A percentile compares a stretch with the other conserved stretches of the same genome.
phyloP scores from a whole-genome alignment of 257 asterid species.

The Nyctanthes arbortristis region DNA sequence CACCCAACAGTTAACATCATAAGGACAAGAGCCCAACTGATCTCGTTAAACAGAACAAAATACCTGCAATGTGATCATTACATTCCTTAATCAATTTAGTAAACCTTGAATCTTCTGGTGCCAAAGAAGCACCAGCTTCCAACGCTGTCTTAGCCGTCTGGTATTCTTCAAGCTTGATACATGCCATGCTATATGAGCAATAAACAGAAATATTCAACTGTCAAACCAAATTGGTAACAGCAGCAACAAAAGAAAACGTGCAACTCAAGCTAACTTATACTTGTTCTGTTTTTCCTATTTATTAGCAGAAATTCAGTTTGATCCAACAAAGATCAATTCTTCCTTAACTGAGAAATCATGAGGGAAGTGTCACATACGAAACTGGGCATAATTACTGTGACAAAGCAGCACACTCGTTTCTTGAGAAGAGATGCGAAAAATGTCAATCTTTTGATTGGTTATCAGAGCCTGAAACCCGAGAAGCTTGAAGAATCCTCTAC shows the following conservation, averaged over 20 bases:
- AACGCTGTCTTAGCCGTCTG: slow-evolving; percentile 88
- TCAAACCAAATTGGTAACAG: not conserved
- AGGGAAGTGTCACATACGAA: not conserved
- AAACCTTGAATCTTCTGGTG: slow-evolving; percentile 78
- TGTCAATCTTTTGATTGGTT: not conserved
- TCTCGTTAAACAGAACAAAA: not conserved
- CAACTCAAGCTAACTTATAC: not conserved
- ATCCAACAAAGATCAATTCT: not conserved
- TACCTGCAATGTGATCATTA: slow-evolving; percentile 76
- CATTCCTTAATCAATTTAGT: slow-evolving; percentile 72
- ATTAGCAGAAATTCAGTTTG: not conserved
- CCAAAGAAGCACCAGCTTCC: slow-evolving; percentile 77
- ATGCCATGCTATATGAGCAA: slow-evolving; percentile 63
- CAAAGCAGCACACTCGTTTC: not conserved
- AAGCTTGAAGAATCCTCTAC: not conserved
- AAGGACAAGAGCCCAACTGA: slow-evolving; percentile 1
- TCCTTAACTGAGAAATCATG: not conserved
- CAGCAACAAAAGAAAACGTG: not conserved
- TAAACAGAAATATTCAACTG: slow-evolving; percentile 9
- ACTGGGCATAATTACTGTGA: not conserved
- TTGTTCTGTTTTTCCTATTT: not conserved
- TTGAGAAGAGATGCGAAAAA: not conserved
- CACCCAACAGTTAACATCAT: not conserved
- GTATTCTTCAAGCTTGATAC: slow-evolving; percentile 93
- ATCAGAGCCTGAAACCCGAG: not conserved